A percentile compares a stretch with the other conserved stretches of the same genome.
Conservation (phyloP, 2,329 filamentous ascomycete genomes). For the Fusarium globosum region DNA sequence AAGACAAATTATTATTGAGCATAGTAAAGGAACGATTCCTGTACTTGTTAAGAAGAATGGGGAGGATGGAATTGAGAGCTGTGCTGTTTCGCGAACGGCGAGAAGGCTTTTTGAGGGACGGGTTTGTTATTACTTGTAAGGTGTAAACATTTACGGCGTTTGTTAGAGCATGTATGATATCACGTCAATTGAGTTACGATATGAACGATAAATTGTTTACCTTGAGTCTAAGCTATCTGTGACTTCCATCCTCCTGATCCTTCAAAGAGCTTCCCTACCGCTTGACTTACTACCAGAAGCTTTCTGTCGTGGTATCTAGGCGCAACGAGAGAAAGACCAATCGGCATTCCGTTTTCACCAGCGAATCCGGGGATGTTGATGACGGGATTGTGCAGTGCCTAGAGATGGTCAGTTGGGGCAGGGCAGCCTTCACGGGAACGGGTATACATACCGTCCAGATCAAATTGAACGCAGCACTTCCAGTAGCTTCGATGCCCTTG, state of each 20-base stretch:
- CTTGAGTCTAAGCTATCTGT: not conserved
- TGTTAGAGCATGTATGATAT: not conserved
- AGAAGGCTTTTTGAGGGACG: conserved; percentile 49
- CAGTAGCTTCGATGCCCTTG: conserved; percentile 60
- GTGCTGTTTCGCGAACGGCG: conserved; percentile 47
- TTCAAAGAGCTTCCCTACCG: not conserved
- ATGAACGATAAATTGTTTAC: not conserved
- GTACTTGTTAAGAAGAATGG: conserved; percentile 24
- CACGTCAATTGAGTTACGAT: not conserved
- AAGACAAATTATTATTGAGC: conserved; percentile 36
- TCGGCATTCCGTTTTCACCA: conserved; percentile 29
- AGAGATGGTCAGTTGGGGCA: too few relatives aligned
- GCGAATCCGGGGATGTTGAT: conserved; percentile 33
- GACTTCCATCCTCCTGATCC: not conserved
- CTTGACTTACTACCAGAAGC: conserved; percentile 5
- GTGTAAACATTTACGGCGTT: not conserved
- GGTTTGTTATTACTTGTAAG: conserved; percentile 43
- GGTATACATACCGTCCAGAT: conserved; percentile 56
- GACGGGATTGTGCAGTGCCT: conserved; percentile 31
- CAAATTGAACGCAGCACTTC: conserved; percentile 60
- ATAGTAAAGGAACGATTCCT: conserved; percentile 46
- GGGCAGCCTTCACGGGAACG: rapidly evolving
- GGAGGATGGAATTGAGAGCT: conserved; percentile 37
- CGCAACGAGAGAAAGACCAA: conserved; percentile 29
- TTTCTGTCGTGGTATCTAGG: conserved; percentile 30